phyloP scores from a whole-genome alignment of 768 basidiomycete species.

The Boletus huronensis region DNA sequence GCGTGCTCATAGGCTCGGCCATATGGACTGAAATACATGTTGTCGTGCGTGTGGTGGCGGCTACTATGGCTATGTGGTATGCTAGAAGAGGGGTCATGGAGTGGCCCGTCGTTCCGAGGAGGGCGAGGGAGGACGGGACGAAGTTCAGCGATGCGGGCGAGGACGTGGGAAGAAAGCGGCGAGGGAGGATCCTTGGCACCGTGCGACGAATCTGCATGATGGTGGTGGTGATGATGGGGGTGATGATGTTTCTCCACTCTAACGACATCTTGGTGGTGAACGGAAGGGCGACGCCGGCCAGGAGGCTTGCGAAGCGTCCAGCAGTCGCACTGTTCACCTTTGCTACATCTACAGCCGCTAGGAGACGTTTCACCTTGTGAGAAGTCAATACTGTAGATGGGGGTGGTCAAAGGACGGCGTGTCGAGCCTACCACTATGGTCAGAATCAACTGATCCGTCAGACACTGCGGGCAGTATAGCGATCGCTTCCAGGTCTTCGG shows the following conservation, averaged over 20 bases:
- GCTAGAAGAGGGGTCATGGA: constrained; percentile 48
- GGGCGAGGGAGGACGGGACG: constrained; percentile 72
- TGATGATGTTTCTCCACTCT: constrained; percentile 24
- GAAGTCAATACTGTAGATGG: constrained; percentile 43
- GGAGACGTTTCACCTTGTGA: constrained; percentile 43
- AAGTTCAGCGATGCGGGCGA: constrained; percentile 59
- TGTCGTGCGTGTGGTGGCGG: constrained; percentile 51
- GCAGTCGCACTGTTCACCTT: constrained; percentile 53
- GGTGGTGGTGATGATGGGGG: constrained; percentile 15
- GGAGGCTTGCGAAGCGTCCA: constrained; percentile 47
- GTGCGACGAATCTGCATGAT: constrained; percentile 17
- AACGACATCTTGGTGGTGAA: constrained; percentile 27
- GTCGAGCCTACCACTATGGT: constrained; percentile 62
- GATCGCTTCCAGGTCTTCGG: constrained; percentile 60
- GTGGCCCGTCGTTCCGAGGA: constrained; percentile 34
- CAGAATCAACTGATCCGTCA: constrained; percentile 58
- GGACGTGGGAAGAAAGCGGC: constrained; percentile 44
- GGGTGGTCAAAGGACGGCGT: constrained; percentile 39
- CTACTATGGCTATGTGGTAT: constrained; percentile 38
- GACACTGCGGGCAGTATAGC: constrained; percentile 34
- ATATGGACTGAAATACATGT: constrained; percentile 60
- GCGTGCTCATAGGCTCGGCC: constrained; percentile 57
- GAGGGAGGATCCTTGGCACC: constrained; percentile 12
- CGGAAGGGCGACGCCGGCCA: constrained; percentile 33
- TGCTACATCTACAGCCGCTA: constrained; percentile 46